These are phyloP conservation scores for Fonsecaea monophora DNA, from an alignment of 2,329 filamentous ascomycete genomes.

Conservation along the genomic window DNA sequence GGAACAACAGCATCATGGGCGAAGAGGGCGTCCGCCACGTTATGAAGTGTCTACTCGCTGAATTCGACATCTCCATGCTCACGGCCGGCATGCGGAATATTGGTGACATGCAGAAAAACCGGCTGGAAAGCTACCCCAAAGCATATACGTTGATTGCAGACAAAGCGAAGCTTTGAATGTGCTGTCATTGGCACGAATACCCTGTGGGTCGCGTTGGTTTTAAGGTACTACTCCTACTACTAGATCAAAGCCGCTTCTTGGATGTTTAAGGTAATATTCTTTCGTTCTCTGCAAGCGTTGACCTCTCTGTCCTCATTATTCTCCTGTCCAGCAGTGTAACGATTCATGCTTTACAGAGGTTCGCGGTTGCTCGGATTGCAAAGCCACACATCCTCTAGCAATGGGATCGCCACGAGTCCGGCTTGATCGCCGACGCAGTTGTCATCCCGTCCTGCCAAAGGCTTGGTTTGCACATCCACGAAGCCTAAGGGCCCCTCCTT, in stretches of 20 bases:
- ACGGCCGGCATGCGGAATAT: conserved; percentile 63
- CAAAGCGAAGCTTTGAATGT: conserved; percentile 41
- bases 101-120: conserved; percentile 55
- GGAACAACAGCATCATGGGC: conserved; percentile 58
- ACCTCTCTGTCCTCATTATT: background rate
- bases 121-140: conserved; percentile 53
- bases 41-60: conserved; percentile 66
- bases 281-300: background rate
- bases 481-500: background rate
- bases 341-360: background rate
- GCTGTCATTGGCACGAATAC: background rate
- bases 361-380: background rate
- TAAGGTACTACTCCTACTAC: too few species aligned
- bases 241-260: background rate
- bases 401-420: background rate
- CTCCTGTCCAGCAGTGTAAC: background rate
- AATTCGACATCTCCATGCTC: conserved; percentile 68
- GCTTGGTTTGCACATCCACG: background rate
- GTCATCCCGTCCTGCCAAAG: too few species aligned
- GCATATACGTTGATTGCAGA: conserved; percentile 50
- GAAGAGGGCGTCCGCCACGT: conserved; percentile 68
- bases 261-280: background rate
- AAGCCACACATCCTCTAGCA: background rate
- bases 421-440: background rate
- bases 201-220: background rate